Conservation (phyloP, 371 early-diverging fungal species). For the Mortierella polycephala region DNA sequence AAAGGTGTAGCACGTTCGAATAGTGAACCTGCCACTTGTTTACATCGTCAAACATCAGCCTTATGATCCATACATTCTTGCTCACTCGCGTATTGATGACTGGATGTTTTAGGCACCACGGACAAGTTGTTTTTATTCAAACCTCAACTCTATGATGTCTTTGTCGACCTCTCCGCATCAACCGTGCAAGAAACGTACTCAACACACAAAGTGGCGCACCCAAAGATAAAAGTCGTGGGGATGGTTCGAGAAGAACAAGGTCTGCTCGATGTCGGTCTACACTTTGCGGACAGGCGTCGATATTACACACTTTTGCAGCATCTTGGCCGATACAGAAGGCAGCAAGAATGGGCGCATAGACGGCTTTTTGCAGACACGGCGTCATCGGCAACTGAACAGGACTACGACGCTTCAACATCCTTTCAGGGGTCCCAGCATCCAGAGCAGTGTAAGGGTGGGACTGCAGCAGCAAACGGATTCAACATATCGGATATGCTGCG, state of each 20-base stretch:
- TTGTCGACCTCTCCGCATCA: constrained; percentile 58
- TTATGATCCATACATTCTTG: too few species aligned
- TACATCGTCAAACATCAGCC: too few species aligned
- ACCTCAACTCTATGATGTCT: constrained; percentile 63
- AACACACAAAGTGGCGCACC: constrained; percentile 18
- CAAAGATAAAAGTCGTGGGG: constrained; percentile 7
- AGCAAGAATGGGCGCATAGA: constrained; percentile 28
- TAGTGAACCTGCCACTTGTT: too few species aligned
- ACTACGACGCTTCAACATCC: not conserved
- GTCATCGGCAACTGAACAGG: not conserved
- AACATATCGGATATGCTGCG: constrained; percentile 46
- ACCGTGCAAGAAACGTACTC: not conserved
- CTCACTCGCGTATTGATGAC: not conserved
- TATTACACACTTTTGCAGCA: constrained; percentile 31
- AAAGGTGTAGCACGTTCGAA: not conserved
- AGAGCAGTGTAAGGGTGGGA: not conserved
- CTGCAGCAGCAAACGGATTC: constrained; percentile 5
- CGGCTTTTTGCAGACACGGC: constrained; percentile 21
- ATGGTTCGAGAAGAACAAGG: not conserved
- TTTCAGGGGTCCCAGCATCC: not conserved
- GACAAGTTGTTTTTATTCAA: constrained; percentile 68
- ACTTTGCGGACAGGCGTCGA: constrained; percentile 20
- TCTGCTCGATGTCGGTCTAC: constrained; percentile 6
- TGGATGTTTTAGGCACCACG: constrained; percentile 59
- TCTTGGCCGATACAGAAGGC: constrained; percentile 17